phyloP scores from a whole-genome alignment of 352 stramenopile genomes.

The Phytophthora tentaculata region DNA sequence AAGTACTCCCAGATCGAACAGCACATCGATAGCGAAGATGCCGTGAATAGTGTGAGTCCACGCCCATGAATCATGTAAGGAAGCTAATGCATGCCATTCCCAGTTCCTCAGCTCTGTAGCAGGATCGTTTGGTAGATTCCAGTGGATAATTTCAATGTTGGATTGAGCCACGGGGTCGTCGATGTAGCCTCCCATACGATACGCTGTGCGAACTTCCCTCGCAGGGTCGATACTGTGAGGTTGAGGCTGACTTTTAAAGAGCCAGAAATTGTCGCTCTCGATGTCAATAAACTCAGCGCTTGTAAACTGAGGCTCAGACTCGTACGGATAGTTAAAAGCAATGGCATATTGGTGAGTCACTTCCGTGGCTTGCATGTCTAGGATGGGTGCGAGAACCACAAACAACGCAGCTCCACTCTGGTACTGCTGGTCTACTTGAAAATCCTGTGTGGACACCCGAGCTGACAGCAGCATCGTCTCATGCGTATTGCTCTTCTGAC shows the following conservation, averaged over 20 bases:
- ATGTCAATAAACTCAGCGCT: conserved; percentile 12
- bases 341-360: conserved; percentile 32
- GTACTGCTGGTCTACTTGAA: conserved; percentile 26
- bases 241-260: conserved; percentile 21
- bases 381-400: conserved; percentile 28
- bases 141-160: conserved; percentile 43
- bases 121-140: conserved; percentile 29
- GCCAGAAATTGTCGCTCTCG: conserved; percentile 23
- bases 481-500: conserved; percentile 10
- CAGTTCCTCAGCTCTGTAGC: conserved; percentile 23
- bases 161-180: conserved; percentile 38
- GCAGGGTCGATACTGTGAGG: conserved; percentile 11
- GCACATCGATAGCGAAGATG: conserved; percentile 36
- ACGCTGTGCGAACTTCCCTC: conserved; percentile 33
- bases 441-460: conserved; percentile 33
- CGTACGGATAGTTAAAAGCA: conserved; percentile 36
- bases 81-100: conserved; percentile 28
- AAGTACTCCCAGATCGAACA: conserved; percentile 41
- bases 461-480: conserved; percentile 30
- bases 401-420: conserved; percentile 25
- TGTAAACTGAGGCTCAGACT: conserved; percentile 18
- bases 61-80: conserved; percentile 48
- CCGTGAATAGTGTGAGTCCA: conserved; percentile 52
- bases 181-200: conserved; percentile 41
- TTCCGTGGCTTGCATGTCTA: conserved; percentile 20